These are phyloP conservation scores for Malus sieversii DNA, from an alignment of 306 rosid genomes.

Conservation along the genomic window DNA sequence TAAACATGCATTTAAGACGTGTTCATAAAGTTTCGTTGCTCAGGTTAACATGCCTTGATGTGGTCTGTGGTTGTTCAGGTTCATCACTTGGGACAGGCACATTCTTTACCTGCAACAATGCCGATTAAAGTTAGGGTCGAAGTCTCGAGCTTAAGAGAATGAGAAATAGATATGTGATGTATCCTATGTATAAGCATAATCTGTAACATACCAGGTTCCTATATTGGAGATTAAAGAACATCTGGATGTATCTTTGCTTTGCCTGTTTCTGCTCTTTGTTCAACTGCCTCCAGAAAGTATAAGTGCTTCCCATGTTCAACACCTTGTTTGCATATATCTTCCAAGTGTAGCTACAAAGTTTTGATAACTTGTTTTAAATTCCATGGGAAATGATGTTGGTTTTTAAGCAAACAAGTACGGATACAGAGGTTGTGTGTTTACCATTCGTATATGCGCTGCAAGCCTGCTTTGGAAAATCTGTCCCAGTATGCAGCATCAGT, in stretches of 20 bases:
- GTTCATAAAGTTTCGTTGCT: no score
- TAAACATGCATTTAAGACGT: not conserved
- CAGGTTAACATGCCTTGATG: conserved; percentile 37
- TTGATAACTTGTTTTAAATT: not conserved
- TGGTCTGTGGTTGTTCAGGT: conserved; percentile 27
- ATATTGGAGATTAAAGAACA: conserved; percentile 68
- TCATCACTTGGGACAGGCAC: conserved; percentile 54
- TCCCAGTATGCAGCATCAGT: conserved; percentile 50
- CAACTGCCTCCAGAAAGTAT: conserved; percentile 67
- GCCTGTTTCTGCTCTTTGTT: conserved; percentile 76
- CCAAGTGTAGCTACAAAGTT: conserved; percentile 73
- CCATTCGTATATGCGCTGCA: conserved; percentile 83
- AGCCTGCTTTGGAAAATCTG: conserved; percentile 39
- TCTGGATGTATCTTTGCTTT: conserved; percentile 75
- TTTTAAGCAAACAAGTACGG: not conserved
- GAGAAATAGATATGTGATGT: not conserved
- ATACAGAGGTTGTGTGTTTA: conserved; percentile 15
- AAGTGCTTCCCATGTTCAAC: conserved; percentile 69
- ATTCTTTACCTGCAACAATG: conserved; percentile 51
- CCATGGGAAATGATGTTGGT: not conserved
- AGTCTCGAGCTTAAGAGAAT: not conserved
- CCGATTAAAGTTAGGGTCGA: not conserved
- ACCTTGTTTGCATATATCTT: conserved; percentile 80
- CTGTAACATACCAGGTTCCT: conserved; percentile 49
- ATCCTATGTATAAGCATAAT: not conserved